Conservation (phyloP, 768 basidiomycete species). For the Porpolomopsis calyptriformis region DNA sequence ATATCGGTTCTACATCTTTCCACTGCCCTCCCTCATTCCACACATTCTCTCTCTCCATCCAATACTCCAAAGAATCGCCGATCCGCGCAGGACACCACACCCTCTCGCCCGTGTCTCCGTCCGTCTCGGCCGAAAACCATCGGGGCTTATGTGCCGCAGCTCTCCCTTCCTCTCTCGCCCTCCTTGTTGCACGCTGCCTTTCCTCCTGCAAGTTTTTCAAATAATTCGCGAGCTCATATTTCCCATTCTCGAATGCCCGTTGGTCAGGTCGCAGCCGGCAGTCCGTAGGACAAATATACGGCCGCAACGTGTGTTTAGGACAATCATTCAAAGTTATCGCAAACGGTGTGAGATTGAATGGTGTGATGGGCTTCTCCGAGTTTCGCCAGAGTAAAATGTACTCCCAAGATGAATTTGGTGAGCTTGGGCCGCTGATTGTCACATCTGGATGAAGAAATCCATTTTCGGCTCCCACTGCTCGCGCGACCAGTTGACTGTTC, state of each 20-base stretch:
- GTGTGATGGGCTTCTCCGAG: constrained; percentile 67
- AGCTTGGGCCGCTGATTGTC: constrained; percentile 34
- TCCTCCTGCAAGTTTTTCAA: constrained; percentile 79
- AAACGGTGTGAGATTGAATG: constrained; percentile 93
- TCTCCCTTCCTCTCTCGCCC: constrained; percentile 64
- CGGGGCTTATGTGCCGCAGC: constrained; percentile 65
- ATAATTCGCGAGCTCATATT: constrained; percentile 74
- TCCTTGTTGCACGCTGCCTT: constrained; percentile 63
- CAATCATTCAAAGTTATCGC: constrained; percentile 89
- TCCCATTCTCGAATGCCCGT: constrained; percentile 84
- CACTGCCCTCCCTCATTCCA: constrained; percentile 41
- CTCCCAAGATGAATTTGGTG: constrained; percentile 43
- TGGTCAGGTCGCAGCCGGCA: constrained; percentile 90
- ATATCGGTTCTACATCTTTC: constrained; percentile 72
- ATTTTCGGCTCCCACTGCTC: constrained; percentile 49
- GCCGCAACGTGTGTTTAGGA: constrained; percentile 54
- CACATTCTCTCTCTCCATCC: constrained; percentile 63
- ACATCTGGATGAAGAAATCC: constrained; percentile 68
- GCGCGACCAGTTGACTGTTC: constrained; percentile 90
- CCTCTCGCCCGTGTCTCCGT: constrained; percentile 81
- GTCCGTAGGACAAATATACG: constrained; percentile 80
- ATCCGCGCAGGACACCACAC: constrained; percentile 68
- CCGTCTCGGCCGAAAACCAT: constrained; percentile 79
- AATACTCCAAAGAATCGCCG: constrained; percentile 59
- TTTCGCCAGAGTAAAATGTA: constrained; percentile 90